A percentile compares a stretch with the other conserved stretches of the same genome.
phyloP scores from a whole-genome alignment of 169 alveolate genomes.

The Hepatocystis sp. region DNA sequence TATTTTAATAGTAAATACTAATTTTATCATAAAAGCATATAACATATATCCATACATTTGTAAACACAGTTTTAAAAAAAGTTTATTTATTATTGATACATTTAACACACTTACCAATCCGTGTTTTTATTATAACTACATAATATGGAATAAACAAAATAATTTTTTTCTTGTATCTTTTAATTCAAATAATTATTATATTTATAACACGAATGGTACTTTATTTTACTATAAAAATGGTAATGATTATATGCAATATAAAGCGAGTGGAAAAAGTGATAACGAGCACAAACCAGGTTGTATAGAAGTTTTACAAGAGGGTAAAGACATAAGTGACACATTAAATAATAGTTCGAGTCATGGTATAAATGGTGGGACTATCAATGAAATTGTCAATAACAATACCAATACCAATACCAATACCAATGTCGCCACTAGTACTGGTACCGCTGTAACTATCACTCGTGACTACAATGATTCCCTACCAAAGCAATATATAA shows the following conservation, averaged over 20 bases:
- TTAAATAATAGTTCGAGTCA: neutral
- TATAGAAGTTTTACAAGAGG: neutral
- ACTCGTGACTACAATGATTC: neutral
- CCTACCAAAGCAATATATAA: constrained; percentile 13
- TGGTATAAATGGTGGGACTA: neutral
- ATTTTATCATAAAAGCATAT: constrained; percentile 50
- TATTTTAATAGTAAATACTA: constrained; percentile 21
- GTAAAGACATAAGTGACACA: too few relatives aligned
- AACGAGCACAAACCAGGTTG: too few relatives aligned
- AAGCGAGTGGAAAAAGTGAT: neutral
- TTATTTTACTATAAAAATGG: constrained; percentile 23
- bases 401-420: neutral
- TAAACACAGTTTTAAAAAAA: constrained; percentile 45
- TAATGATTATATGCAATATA: neutral
- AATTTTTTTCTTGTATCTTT: constrained; percentile 64
- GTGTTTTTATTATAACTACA: constrained; percentile 21
- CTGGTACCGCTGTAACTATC: neutral
- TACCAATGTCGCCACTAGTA: neutral
- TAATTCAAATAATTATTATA: constrained; percentile 37
- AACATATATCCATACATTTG: constrained; percentile 61
- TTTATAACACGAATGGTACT: constrained; percentile 73
- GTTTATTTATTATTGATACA: constrained; percentile 47
- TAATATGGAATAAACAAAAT: constrained; percentile 67
- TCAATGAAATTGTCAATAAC: neutral
- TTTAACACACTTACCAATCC: constrained; percentile 11